phyloP scores from a whole-genome alignment of 1,139 yeast species.

The Meyerozyma carpophila region DNA sequence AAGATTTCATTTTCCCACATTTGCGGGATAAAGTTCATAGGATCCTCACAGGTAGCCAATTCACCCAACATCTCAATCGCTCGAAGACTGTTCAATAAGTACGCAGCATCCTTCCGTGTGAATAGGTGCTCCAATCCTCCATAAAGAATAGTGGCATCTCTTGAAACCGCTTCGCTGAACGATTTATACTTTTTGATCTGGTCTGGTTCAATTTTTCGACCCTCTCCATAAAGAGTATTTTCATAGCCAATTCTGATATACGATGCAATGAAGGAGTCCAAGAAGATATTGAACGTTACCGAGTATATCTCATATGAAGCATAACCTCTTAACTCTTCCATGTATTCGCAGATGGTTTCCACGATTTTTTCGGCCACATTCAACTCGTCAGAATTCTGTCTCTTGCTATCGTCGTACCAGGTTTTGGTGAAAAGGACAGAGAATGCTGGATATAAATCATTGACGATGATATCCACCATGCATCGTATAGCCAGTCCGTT shows the following conservation, averaged over 20 bases:
- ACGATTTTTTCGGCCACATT: conserved; percentile 52
- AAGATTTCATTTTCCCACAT: conserved; percentile 55
- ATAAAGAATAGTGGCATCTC: conserved; percentile 66
- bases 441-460: conserved; percentile 51
- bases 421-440: conserved; percentile 34
- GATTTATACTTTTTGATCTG: conserved; percentile 42
- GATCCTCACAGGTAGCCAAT: conserved; percentile 52
- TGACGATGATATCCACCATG: conserved; percentile 62
- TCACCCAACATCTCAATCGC: conserved; percentile 70
- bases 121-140: conserved; percentile 52
- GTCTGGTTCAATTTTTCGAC: conserved; percentile 54
- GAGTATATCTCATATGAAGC: conserved; percentile 42
- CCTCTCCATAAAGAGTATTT: conserved; percentile 42
- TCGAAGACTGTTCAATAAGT: conserved; percentile 47
- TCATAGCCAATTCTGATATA: conserved; percentile 45
- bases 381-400: conserved; percentile 26
- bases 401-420: conserved; percentile 46
- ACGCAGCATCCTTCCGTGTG: conserved; percentile 43
- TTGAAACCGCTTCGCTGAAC: conserved; percentile 34
- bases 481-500: conserved; percentile 66
- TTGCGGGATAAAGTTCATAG: conserved; percentile 43
- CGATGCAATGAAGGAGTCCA: conserved; percentile 38
- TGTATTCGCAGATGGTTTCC: conserved; percentile 72
- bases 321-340: conserved; percentile 55
- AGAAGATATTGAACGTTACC: conserved; percentile 38